Percentiles rank a stretch among this genome's conserved stretches.
Evolutionary conservation across 768 basidiomycete species (phyloP).

Genomic region (Leccinellum rugosiceps): DNA sequence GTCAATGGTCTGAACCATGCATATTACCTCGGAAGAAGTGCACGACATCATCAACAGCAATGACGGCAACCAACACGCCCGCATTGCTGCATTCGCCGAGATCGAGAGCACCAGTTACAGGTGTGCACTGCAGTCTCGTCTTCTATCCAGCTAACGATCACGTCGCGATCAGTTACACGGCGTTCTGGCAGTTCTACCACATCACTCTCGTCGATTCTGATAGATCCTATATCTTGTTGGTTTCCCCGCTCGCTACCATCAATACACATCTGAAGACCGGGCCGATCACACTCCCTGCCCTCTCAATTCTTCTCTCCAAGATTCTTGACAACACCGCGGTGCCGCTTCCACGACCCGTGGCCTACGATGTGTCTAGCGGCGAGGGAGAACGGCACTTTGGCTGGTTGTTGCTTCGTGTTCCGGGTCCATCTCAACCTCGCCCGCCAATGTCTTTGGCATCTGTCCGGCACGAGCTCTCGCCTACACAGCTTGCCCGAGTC

Average conservation of each 20-base stretch:
- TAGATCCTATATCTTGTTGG: constrained; percentile 29
- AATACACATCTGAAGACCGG: constrained; percentile 7
- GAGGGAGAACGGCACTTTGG: constrained; percentile 20
- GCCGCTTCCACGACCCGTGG: constrained; percentile 45
- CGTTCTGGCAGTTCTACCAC: constrained; percentile 27
- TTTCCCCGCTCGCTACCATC: constrained; percentile 5
- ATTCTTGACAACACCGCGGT: constrained; percentile 46
- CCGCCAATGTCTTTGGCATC: constrained; percentile 32
- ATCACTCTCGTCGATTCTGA: constrained; percentile 21
- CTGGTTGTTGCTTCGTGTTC: constrained; percentile 33
- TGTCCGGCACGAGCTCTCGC: constrained; percentile 35
- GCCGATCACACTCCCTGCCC: constrained; percentile 32
- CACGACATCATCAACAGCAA: constrained; percentile 29
- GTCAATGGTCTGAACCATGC: constrained; percentile 1
- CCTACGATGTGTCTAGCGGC: constrained; percentile 42
- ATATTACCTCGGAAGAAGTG: constrained; percentile 28
- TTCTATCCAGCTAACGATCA: background rate
- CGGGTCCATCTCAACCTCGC: constrained; percentile 35
- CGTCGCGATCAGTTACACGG: constrained; percentile 23
- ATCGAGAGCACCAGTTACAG: constrained; percentile 29
- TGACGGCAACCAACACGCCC: constrained; percentile 12
- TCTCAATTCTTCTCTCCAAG: constrained; percentile 38
- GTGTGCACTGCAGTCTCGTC: constrained; percentile 14
- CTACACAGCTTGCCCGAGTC: constrained; percentile 41
- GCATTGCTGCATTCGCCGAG: constrained; percentile 20